phyloP scores from a whole-genome alignment of 305 asterid genomes.

The Lippia alba region DNA sequence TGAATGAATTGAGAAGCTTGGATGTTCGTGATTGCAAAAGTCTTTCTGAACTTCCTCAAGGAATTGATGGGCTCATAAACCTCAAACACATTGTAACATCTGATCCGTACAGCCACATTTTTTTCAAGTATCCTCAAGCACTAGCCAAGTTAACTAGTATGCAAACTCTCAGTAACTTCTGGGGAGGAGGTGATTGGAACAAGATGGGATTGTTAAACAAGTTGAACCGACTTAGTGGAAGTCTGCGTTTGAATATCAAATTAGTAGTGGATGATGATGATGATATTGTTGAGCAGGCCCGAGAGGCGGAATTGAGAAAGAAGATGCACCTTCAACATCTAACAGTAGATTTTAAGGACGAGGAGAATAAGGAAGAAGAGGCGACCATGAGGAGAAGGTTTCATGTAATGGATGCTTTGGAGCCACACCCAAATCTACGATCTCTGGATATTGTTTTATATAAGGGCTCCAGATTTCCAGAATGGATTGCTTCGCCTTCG shows the following conservation, averaged over 20 bases:
- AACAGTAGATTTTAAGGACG: not conserved
- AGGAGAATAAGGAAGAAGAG: too few relatives aligned
- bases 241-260: not conserved
- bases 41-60: slow-evolving; percentile 23
- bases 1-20: slow-evolving; percentile 24
- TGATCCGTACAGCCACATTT: too few relatives aligned
- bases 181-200: not conserved
- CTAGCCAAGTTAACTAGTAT: slow-evolving; percentile 23
- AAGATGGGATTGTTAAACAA: slow-evolving; percentile 24
- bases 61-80: slow-evolving; percentile 25
- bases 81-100: slow-evolving; percentile 23
- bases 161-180: not conserved
- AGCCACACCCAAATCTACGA: not conserved
- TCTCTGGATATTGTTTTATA: not conserved
- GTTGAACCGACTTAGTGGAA: slow-evolving; percentile 20
- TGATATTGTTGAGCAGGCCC: not conserved
- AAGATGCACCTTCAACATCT: slow-evolving; percentile 18
- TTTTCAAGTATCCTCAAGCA: slow-evolving; percentile 16
- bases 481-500: not conserved
- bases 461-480: not conserved
- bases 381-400: not conserved
- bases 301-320: slow-evolving; percentile 22
- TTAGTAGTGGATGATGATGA: not conserved
- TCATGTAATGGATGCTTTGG: not conserved
- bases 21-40: fast-evolving